These are phyloP conservation scores for Pythium dissotocum DNA, from an alignment of 352 stramenopile species.

Conservation along the genomic window DNA sequence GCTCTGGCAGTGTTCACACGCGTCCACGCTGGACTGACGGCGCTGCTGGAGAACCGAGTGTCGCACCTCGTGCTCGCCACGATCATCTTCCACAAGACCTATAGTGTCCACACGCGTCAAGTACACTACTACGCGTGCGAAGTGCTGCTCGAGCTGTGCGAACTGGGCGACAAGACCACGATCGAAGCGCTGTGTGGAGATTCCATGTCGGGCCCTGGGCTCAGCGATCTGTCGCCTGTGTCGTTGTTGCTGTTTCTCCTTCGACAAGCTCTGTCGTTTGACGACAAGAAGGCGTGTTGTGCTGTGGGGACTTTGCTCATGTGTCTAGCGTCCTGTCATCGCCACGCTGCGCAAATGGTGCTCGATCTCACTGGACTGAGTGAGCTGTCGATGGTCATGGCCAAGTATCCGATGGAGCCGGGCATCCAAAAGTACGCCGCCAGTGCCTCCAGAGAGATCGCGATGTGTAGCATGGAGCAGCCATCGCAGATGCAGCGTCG, in stretches of 20 bases:
- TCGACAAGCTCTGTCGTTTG: slow-evolving; percentile 64
- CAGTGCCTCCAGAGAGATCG: slow-evolving; percentile 59
- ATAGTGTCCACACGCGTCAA: slow-evolving; percentile 82
- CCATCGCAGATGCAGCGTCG: neutral
- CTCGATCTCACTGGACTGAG: slow-evolving; percentile 57
- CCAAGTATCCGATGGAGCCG: slow-evolving; percentile 64
- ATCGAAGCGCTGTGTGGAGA: slow-evolving; percentile 53
- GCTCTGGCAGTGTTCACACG: slow-evolving; percentile 76
- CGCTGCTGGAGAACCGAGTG: slow-evolving; percentile 56
- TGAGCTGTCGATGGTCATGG: slow-evolving; percentile 77
- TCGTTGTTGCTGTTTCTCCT: slow-evolving; percentile 72
- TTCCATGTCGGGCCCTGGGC: slow-evolving; percentile 16
- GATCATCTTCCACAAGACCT: slow-evolving; percentile 76
- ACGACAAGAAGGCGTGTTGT: slow-evolving; percentile 83
- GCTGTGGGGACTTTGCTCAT: slow-evolving; percentile 72
- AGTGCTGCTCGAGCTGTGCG: slow-evolving; percentile 75
- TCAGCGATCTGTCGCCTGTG: slow-evolving; percentile 57
- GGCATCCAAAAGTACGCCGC: slow-evolving; percentile 71
- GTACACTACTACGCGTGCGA: slow-evolving; percentile 85
- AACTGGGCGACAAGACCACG: slow-evolving; percentile 60
- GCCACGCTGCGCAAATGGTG: slow-evolving; percentile 48
- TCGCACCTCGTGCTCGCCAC: slow-evolving; percentile 65
- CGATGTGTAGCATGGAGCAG: slow-evolving; percentile 47
- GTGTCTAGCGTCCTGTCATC: slow-evolving; percentile 64
- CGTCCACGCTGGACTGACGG: slow-evolving; percentile 44